These are phyloP conservation scores for Cunninghamia lanceolata DNA, from an alignment of 75 land plant species.

Conservation along the genomic window DNA sequence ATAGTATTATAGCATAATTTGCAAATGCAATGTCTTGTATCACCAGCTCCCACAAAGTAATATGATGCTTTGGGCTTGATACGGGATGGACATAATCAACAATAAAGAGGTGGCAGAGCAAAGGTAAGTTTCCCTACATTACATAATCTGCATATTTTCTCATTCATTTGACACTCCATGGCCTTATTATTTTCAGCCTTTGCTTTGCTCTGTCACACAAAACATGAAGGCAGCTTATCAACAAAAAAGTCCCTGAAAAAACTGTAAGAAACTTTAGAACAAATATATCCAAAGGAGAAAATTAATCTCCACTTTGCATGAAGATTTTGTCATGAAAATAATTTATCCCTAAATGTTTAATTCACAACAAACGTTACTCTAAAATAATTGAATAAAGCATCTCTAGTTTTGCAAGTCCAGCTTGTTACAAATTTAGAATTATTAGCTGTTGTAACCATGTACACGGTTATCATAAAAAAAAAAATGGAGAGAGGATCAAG, in stretches of 20 bases:
- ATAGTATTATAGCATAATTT: conserved; percentile 83
- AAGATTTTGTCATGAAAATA: too few relatives aligned
- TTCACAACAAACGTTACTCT: neutral
- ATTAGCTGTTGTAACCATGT: neutral
- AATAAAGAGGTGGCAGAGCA: conserved; percentile 96
- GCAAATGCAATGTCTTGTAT: conserved; percentile 82
- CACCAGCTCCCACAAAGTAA: conserved; percentile 67
- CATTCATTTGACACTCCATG: too few relatives aligned
- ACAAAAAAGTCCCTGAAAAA: neutral
- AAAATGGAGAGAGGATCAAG: neutral
- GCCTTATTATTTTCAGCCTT: conserved; percentile 88
- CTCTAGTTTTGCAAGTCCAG: neutral
- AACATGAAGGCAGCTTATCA: neutral
- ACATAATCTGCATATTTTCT: conserved; percentile 89
- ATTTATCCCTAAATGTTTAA: too few relatives aligned
- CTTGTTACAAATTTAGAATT: neutral
- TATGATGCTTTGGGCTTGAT: conserved; percentile 87
- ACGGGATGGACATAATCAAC: conserved; percentile 84
- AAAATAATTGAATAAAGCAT: neutral
- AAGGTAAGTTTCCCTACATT: conserved; percentile 88
- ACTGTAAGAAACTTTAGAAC: neutral
- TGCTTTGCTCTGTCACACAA: conserved; percentile 75
- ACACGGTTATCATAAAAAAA: neutral
- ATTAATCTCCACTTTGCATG: too few relatives aligned
- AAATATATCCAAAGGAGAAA: too few relatives aligned